Evolutionary conservation across 2,329 filamentous ascomycete species (phyloP).

Genomic region (Blastomyces emzantsi): DNA sequence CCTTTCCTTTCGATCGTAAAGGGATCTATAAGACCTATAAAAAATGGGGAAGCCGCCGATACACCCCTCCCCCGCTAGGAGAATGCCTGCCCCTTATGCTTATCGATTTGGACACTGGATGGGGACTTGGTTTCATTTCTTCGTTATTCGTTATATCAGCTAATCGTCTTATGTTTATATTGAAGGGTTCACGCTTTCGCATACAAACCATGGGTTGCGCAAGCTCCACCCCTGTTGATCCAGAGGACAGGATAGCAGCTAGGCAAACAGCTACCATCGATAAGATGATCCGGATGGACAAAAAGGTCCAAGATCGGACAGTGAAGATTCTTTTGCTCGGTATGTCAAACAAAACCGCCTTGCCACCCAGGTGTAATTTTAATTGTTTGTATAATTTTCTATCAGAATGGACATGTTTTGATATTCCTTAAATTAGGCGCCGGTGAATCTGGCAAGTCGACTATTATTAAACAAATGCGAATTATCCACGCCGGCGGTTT

Average conservation of each 20-base stretch:
- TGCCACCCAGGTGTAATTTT: neutral
- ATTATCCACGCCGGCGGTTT: conserved; percentile 94
- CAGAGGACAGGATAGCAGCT: conserved; percentile 34
- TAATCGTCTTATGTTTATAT: neutral
- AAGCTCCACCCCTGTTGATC: conserved; percentile 33
- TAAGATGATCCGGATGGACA: conserved; percentile 72
- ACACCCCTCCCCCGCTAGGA: no score
- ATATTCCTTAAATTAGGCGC: conserved; percentile 52
- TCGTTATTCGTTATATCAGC: neutral
- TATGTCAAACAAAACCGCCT: conserved; percentile 39
- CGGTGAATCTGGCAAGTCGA: conserved; percentile 92
- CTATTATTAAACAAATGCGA: conserved; percentile 97
- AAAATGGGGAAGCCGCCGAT: neutral
- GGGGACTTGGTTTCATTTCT: neutral
- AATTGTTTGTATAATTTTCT: neutral
- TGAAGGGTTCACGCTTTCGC: neutral
- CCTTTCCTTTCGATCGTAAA: neutral
- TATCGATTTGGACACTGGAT: neutral
- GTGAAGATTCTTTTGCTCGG: conserved; percentile 91
- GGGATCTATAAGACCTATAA: neutral
- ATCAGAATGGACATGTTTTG: neutral
- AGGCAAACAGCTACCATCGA: conserved; percentile 62
- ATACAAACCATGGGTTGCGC: conserved; percentile 36
- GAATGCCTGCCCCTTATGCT: neutral
- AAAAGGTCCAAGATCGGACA: conserved; percentile 75